Conservation (phyloP, 2,329 filamentous ascomycete genomes). For the Arthrocladium fulminans region DNA sequence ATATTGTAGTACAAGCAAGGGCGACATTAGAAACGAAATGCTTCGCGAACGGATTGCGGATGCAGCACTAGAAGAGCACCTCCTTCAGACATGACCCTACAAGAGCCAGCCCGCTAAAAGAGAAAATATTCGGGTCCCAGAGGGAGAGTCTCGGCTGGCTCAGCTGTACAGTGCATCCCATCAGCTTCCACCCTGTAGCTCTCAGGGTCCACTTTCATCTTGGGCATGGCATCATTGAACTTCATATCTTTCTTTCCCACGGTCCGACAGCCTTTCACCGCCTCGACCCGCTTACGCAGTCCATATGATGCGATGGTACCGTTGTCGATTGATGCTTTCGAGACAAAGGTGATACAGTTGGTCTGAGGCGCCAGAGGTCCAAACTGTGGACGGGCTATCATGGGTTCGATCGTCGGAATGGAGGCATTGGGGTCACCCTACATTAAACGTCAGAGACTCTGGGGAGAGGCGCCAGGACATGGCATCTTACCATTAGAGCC, state of each 20-base stretch:
- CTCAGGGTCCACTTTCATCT: slow-evolving; percentile 88
- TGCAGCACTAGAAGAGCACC: background rate
- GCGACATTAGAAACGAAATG: no score
- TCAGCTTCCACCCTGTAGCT: slow-evolving; percentile 80
- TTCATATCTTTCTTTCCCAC: slow-evolving; percentile 84
- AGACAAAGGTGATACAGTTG: slow-evolving; percentile 71
- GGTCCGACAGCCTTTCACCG: slow-evolving; percentile 65
- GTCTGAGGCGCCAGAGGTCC: slow-evolving; percentile 61
- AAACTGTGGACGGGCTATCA: slow-evolving; percentile 81
- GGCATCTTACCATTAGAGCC: slow-evolving; percentile 63
- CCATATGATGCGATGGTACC: slow-evolving; percentile 64
- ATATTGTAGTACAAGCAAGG: no score
- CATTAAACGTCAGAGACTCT: background rate
- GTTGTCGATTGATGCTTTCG: slow-evolving; percentile 56
- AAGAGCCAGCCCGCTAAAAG: slow-evolving; percentile 43
- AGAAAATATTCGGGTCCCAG: slow-evolving; percentile 70
- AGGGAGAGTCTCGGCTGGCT: slow-evolving; percentile 61
- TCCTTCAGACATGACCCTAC: background rate
- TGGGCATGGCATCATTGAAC: slow-evolving; percentile 72
- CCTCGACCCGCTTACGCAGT: slow-evolving; percentile 68
- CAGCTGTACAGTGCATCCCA: slow-evolving; percentile 62
- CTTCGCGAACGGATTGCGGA: background rate
- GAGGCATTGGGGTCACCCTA: slow-evolving; percentile 72
- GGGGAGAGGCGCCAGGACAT: background rate
- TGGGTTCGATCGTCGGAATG: slow-evolving; percentile 79